phyloP scores from a whole-genome alignment of 352 stramenopile species.

The Thraustotheca clavata region DNA sequence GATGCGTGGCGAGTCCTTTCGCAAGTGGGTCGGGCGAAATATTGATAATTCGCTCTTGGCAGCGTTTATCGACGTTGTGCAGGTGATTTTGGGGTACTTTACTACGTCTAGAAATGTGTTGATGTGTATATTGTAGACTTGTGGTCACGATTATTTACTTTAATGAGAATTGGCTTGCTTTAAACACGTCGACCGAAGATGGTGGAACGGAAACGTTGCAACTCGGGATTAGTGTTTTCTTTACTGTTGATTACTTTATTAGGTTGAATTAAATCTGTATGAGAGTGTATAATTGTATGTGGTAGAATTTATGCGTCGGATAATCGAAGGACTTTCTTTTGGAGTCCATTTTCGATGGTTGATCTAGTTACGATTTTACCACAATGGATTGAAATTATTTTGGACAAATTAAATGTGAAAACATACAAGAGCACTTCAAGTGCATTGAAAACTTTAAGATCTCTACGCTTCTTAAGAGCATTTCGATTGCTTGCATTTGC shows the following conservation, averaged over 20 bases:
- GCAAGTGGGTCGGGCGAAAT: conserved; percentile 19
- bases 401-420: conserved; percentile 29
- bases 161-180: conserved; percentile 18
- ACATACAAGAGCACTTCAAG: conserved; percentile 32
- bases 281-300: not conserved
- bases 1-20: conserved; percentile 19
- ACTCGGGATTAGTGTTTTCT: conserved; percentile 2
- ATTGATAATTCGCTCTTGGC: conserved; percentile 10
- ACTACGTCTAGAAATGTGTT: not conserved
- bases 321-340: conserved; percentile 46
- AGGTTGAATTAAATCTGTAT: not conserved
- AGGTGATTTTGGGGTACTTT: conserved; percentile 17
- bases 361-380: conserved; percentile 44
- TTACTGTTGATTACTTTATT: conserved; percentile 14
- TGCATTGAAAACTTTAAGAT: conserved; percentile 55
- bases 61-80: conserved; percentile 8
- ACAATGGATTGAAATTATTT: conserved; percentile 30
- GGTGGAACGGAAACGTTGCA: not conserved
- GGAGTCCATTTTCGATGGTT: conserved; percentile 52
- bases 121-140: not conserved
- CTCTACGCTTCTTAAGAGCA: conserved; percentile 46
- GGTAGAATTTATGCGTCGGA: conserved; percentile 49
- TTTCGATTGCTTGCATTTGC: conserved; percentile 52
- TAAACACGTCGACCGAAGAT: conserved; percentile 7
- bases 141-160: conserved; percentile 22